A percentile compares a stretch with the other conserved stretches of the same genome.
These are phyloP conservation scores for Tulasnella calospora DNA, from an alignment of 768 basidiomycete species.

Conservation along the genomic window DNA sequence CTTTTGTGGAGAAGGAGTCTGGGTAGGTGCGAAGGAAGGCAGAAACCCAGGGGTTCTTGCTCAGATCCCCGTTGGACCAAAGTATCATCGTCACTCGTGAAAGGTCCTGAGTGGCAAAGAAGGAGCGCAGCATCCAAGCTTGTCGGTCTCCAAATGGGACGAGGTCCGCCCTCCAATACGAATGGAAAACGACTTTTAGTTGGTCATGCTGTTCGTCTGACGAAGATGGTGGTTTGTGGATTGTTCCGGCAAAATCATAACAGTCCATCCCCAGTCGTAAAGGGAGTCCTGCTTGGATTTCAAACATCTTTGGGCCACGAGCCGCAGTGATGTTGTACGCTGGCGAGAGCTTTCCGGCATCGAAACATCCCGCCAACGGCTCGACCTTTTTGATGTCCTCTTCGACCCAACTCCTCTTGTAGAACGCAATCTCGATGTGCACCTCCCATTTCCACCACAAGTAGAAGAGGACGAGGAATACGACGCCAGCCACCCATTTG, in stretches of 20 bases:
- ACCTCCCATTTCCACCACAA: constrained; percentile 55
- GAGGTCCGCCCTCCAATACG: constrained; percentile 92
- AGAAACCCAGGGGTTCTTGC: constrained; percentile 51
- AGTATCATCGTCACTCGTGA: constrained; percentile 61
- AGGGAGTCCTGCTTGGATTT: constrained; percentile 74
- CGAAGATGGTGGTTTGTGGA: constrained; percentile 42
- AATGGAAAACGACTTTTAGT: constrained; percentile 62
- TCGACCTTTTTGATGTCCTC: constrained; percentile 61
- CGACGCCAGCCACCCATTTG: constrained; percentile 28
- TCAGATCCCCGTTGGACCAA: constrained; percentile 86
- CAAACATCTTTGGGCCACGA: constrained; percentile 52
- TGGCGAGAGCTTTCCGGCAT: constrained; percentile 53
- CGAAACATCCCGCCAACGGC: constrained; percentile 72
- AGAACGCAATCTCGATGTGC: constrained; percentile 80
- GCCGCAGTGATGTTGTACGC: constrained; percentile 56
- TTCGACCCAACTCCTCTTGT: constrained; percentile 68
- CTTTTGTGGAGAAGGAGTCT: constrained; percentile 61
- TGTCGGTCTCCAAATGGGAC: constrained; percentile 75
- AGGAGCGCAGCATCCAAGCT: constrained; percentile 86
- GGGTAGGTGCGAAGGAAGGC: constrained; percentile 61
- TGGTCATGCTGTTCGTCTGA: constrained; percentile 17
- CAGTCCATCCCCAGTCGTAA: constrained; percentile 82
- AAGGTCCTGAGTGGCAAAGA: constrained; percentile 85
- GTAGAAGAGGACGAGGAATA: constrained; percentile 50
- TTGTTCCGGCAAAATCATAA: constrained; percentile 85